These are phyloP conservation scores for Hypoxylon fragiforme DNA, from an alignment of 495 filamentous ascomycete genomes.

Conservation along the genomic window DNA sequence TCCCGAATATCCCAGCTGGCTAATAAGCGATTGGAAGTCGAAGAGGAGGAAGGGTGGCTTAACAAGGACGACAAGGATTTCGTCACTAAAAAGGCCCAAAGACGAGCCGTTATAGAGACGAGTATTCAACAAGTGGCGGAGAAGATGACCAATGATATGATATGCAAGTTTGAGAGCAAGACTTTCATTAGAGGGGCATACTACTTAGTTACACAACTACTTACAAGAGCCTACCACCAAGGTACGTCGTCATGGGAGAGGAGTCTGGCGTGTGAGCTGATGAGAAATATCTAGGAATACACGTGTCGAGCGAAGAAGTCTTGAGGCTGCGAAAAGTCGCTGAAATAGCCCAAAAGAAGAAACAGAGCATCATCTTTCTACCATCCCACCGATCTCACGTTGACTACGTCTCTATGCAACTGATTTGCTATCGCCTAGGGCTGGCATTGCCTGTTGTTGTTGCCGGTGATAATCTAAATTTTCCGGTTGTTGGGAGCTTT, in stretches of 20 bases:
- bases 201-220: slow-evolving; percentile 82
- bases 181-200: slow-evolving; percentile 89
- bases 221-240: slow-evolving; percentile 93
- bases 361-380: slow-evolving; percentile 94
- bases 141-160: slow-evolving; percentile 88
- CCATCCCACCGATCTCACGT: slow-evolving; percentile 94
- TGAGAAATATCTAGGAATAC: slow-evolving; percentile 55
- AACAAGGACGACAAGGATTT: slow-evolving; percentile 57
- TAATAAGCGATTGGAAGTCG: slow-evolving; percentile 67
- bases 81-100: slow-evolving; percentile 61
- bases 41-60: slow-evolving; percentile 74
- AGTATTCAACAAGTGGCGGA: slow-evolving; percentile 73
- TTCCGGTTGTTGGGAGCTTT: slow-evolving; percentile 85
- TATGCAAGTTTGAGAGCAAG: slow-evolving; percentile 98
- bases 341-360: slow-evolving; percentile 76
- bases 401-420: slow-evolving; percentile 90
- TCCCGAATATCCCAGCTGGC: slow-evolving; percentile 76
- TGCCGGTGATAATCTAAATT: slow-evolving; percentile 93
- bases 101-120: slow-evolving; percentile 59
- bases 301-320: slow-evolving; percentile 93
- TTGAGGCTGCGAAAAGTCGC: slow-evolving; percentile 78
- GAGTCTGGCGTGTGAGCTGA: slow-evolving; percentile 1
- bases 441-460: slow-evolving; percentile 90
- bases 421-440: slow-evolving; percentile 93
- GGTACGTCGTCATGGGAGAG: slow-evolving; percentile 44